Evolutionary conservation across 176 grass and related monocot genomes (phyloP).

Genomic region (Oryza officinalis): DNA sequence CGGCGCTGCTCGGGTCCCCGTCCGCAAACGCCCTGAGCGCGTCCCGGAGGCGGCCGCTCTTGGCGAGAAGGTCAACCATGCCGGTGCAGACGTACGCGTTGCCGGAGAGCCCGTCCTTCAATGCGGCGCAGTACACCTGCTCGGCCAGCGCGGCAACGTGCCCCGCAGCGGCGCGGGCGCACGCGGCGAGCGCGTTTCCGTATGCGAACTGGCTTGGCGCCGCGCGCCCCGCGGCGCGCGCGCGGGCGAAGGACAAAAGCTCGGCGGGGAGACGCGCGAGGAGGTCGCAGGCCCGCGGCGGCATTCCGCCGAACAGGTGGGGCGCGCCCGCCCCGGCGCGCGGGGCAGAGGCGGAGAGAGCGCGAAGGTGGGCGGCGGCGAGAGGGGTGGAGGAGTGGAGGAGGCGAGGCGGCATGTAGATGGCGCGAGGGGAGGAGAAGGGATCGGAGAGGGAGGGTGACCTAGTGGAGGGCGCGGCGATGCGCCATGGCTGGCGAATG

Average conservation of each 20-base stretch:
- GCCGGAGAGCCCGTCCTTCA: constrained; percentile 53
- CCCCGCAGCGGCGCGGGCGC: not conserved
- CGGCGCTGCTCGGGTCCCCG: constrained; percentile 37
- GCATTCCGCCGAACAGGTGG: constrained; percentile 60
- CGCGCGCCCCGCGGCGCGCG: constrained; percentile 34
- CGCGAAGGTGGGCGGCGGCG: not conserved
- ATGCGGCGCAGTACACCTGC: constrained; percentile 52
- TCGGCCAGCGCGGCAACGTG: constrained; percentile 31
- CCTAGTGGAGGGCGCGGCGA: not conserved
- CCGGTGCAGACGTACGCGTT: constrained; percentile 57
- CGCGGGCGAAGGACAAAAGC: constrained; percentile 29
- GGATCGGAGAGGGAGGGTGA: not conserved
- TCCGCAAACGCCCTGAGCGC: constrained; percentile 49
- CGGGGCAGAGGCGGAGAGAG: not conserved
- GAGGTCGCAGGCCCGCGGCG: constrained; percentile 17
- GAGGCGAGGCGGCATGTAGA: constrained; percentile 12
- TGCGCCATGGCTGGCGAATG: not conserved
- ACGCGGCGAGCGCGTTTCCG: constrained; percentile 49
- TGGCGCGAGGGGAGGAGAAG: not conserved
- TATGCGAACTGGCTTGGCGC: constrained; percentile 39
- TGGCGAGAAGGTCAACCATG: constrained; percentile 59
- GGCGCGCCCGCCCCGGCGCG: not conserved
- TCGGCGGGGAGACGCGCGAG: constrained; percentile 27
- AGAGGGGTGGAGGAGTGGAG: not conserved
- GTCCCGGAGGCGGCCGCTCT: constrained; percentile 35